Base-by-base conservation (phyloP, 768 basidiomycete genomes). In the Leccinellum rugosiceps region DNA sequence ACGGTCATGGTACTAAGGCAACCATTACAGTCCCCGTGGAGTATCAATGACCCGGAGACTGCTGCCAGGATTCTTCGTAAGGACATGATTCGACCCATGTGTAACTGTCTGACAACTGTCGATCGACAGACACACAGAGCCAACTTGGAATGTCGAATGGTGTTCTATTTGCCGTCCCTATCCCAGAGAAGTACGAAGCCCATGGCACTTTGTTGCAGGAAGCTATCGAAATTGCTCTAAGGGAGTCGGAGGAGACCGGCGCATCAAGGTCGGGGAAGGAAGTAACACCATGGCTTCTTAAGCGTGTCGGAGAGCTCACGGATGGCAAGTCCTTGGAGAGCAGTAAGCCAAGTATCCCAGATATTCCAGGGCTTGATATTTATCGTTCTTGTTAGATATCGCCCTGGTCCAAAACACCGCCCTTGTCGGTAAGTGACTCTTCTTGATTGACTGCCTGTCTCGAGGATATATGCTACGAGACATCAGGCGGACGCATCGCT, bases 211-310 rank as follows among this genome's bases (percentile, higher is more conserved):
- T 72, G 38, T 81, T 97, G 14, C 94, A 98, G 69, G 68, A 77
- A 44, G 85, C 86, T 0, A 89, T 98, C 8, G 87, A 95, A 56
- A 86, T 84, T 63, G 97, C 97, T 7, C 81, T 99, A 6, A 68
- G 70, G 14, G 96, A 99, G 73, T 88, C 91, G 4, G 87, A 91
- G 59, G 80, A 82, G 57, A 88, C 87, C 60, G 93, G 94, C 2
- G 76, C 96, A 47, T 88, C 82, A 65, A 84, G 78, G 63, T 76
- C 79, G 17, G 97, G 97, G 3, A 98, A 97, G 64, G 90, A 93
- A 58, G 94, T 83, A 6, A 99, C 97, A 1, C 97, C 97, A 7
- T 98, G 96, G 96, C 76, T 99, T 10, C 77, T 99, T 30, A 78
- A 80, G 45, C 85, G 96, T 30, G 86, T 98, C 2, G 80, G 81